Conservation (phyloP, 352 stramenopile genomes). For the Phytophthora cactorum region DNA sequence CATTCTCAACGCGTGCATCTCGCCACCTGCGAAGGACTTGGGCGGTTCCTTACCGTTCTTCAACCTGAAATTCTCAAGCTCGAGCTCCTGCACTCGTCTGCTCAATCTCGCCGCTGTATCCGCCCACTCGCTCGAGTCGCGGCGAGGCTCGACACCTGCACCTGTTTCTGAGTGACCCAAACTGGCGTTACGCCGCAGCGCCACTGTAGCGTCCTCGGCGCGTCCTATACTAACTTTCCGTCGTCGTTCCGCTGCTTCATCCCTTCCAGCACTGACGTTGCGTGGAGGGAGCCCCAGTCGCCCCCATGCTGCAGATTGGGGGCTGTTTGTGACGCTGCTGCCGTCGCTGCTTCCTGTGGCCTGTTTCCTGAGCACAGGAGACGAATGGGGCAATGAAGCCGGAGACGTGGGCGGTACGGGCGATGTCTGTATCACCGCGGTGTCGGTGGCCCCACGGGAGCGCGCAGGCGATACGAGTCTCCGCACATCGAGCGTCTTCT, state of each 20-base stretch:
- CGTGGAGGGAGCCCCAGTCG: slow-evolving; percentile 22
- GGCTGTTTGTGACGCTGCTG: slow-evolving; percentile 23
- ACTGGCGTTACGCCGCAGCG: slow-evolving; percentile 13
- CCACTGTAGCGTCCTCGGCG: not conserved
- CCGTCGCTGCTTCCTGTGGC: slow-evolving; percentile 16
- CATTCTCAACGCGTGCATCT: slow-evolving; percentile 28
- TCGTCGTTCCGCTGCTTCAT: slow-evolving; percentile 20
- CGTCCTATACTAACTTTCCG: slow-evolving; percentile 17
- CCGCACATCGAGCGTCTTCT: slow-evolving; percentile 70
- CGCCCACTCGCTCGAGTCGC: slow-evolving; percentile 52
- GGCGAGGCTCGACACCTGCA: slow-evolving; percentile 9
- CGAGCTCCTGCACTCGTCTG: slow-evolving; percentile 68
- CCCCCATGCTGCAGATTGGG: slow-evolving; percentile 4
- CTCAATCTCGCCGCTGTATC: slow-evolving; percentile 60
- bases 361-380: slow-evolving; percentile 16
- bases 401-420: slow-evolving; percentile 31
- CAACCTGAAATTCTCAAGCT: slow-evolving; percentile 66
- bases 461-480: slow-evolving; percentile 59
- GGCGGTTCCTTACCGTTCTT: slow-evolving; percentile 43
- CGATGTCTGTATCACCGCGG: slow-evolving; percentile 2
- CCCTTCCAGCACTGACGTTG: slow-evolving; percentile 11
- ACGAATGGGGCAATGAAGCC: slow-evolving; percentile 18
- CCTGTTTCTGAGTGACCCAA: slow-evolving; percentile 3
- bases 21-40: slow-evolving; percentile 48
- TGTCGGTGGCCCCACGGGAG: slow-evolving; percentile 5